Percentiles rank a stretch among this genome's conserved stretches.
Evolutionary conservation across 169 alveolate species (phyloP).

Genomic region (Cryptosporidium bovis): DNA sequence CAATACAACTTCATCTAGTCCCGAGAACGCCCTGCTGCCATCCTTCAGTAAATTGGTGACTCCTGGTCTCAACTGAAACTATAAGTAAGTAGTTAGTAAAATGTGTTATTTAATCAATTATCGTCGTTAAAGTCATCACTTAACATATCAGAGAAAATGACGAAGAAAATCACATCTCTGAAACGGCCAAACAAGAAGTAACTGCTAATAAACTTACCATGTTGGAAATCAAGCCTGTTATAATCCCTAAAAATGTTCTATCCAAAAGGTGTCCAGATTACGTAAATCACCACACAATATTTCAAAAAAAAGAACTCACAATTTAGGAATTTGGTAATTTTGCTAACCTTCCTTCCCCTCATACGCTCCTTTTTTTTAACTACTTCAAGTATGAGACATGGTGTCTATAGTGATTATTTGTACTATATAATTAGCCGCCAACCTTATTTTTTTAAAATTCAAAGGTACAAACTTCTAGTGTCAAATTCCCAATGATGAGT

Average conservation of each 20-base stretch:
- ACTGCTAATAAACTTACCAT: too few relatives aligned
- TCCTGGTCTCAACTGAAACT: constrained; percentile 77
- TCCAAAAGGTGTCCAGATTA: too few relatives aligned
- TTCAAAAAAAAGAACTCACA: neutral
- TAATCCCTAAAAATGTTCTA: too few relatives aligned
- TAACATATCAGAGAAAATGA: too few relatives aligned
- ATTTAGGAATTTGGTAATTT: neutral
- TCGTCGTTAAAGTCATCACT: too few relatives aligned
- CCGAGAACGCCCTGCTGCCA: constrained; percentile 92
- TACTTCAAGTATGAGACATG: constrained; percentile 66
- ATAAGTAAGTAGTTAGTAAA: neutral
- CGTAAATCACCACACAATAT: constrained; percentile 46
- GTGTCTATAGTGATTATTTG: constrained; percentile 69
- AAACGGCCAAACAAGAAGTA: too few relatives aligned
- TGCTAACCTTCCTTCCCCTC: constrained; percentile 16
- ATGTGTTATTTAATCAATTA: too few relatives aligned
- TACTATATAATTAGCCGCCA: neutral
- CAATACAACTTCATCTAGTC: constrained; percentile 92
- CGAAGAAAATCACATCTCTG: too few relatives aligned
- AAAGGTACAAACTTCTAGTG: too few relatives aligned
- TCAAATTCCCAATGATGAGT: too few relatives aligned
- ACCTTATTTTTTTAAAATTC: too few relatives aligned
- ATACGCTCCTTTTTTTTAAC: constrained; percentile 2
- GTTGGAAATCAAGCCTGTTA: too few relatives aligned
- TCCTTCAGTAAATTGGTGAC: constrained; percentile 80